Evolutionary conservation across 176 grass and related monocot genomes (phyloP).

Genomic region (Oryza rufipogon): DNA sequence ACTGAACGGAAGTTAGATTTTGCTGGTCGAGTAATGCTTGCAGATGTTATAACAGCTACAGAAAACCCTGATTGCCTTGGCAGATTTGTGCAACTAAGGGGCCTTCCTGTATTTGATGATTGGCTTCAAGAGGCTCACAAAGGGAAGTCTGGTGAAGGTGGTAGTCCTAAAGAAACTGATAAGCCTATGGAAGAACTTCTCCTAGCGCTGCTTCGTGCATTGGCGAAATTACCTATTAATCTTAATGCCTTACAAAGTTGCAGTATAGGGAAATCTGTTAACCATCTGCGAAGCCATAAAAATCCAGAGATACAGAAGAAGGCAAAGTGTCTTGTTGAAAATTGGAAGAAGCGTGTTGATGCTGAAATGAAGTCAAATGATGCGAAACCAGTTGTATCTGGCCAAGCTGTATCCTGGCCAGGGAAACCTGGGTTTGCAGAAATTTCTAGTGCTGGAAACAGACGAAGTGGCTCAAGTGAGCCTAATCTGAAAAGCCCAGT

Average conservation of each 20-base stretch:
- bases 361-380: slow-evolving; percentile 71
- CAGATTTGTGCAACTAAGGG: slow-evolving; percentile 79
- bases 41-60: slow-evolving; percentile 79
- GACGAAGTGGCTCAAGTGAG: slow-evolving; percentile 53
- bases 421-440: slow-evolving; percentile 58
- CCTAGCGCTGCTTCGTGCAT: slow-evolving; percentile 57
- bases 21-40: slow-evolving; percentile 61
- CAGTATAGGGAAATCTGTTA: slow-evolving; percentile 74
- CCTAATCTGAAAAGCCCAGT: slow-evolving; percentile 40
- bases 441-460: slow-evolving; percentile 47
- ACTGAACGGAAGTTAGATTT: slow-evolving; percentile 76
- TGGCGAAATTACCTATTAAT: slow-evolving; percentile 69
- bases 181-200: slow-evolving; percentile 67
- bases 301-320: slow-evolving; percentile 66
- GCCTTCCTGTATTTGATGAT: slow-evolving; percentile 78
- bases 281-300: slow-evolving; percentile 64
- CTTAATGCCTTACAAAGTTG: slow-evolving; percentile 67
- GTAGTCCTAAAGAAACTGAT: slow-evolving; percentile 77
- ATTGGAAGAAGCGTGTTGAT: slow-evolving; percentile 74
- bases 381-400: slow-evolving; percentile 48
- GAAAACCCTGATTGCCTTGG: slow-evolving; percentile 66
- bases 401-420: slow-evolving; percentile 62
- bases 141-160: slow-evolving; percentile 71
- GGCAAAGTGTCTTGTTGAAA: slow-evolving; percentile 66
- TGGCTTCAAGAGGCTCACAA: slow-evolving; percentile 96